Conservation (phyloP, 352 stramenopile genomes). For the Labyrinthula sp. region DNA sequence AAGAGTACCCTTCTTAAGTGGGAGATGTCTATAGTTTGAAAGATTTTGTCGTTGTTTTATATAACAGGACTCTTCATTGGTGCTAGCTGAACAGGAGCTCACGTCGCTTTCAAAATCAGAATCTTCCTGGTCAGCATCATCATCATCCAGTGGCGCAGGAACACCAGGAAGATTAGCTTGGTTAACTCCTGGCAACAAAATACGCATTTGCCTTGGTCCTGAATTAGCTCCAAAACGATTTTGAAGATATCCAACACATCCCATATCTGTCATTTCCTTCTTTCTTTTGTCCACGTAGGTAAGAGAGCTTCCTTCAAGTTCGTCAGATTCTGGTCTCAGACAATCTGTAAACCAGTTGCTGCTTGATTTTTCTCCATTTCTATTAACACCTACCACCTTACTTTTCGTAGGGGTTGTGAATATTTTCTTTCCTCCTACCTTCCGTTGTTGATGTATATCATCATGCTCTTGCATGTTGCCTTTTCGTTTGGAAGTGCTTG, state of each 20-base stretch:
- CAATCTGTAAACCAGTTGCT: conserved; percentile 8
- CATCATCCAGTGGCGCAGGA: neutral
- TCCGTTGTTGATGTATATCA: too few relatives aligned
- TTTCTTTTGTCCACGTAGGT: conserved; percentile 4
- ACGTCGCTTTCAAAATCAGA: neutral
- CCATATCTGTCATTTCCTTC: conserved; percentile 25
- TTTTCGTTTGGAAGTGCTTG: too few relatives aligned
- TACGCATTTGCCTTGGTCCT: conserved; percentile 17
- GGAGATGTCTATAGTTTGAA: neutral
- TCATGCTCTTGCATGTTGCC: too few relatives aligned
- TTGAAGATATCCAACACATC: conserved; percentile 15
- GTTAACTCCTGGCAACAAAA: conserved; percentile 5
- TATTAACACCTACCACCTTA: too few relatives aligned
- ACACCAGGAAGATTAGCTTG: neutral
- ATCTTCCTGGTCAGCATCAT: neutral
- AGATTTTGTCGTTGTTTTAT: neutral
- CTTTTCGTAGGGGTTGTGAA: too few relatives aligned
- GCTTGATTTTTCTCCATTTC: too few relatives aligned
- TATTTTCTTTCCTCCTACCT: too few relatives aligned
- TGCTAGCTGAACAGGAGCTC: neutral
- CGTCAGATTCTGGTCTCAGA: conserved; percentile 2
- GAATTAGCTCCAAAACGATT: conserved; percentile 15
- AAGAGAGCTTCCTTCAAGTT: conserved; percentile 14
- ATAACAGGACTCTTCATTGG: neutral
- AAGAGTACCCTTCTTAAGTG: neutral